A percentile compares a stretch with the other conserved stretches of the same genome.
Conservation (phyloP, 192 early-diverging fungal species). For the Neocallimastix lanati region DNA sequence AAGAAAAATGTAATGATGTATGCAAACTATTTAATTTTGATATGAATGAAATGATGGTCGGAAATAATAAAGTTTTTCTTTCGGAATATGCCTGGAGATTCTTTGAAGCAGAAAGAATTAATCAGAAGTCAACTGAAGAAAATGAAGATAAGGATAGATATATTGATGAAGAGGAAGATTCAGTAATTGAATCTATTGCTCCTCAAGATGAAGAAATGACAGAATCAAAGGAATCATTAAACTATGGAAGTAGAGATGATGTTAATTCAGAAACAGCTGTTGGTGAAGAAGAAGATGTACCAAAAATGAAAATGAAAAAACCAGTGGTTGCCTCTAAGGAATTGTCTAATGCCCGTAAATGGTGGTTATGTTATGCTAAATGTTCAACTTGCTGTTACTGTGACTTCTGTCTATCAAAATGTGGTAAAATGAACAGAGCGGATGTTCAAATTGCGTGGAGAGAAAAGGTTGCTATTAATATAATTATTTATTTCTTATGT, state of each 20-base stretch:
- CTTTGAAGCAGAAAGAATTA: background rate
- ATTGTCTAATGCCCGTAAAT: background rate
- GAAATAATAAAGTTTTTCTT: background rate
- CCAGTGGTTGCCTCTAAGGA: background rate
- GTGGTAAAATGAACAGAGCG: background rate
- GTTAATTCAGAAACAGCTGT: background rate
- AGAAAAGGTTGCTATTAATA: conserved; percentile 84
- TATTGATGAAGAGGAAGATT: background rate
- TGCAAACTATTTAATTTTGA: background rate
- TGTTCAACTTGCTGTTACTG: background rate
- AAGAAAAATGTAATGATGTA: background rate
- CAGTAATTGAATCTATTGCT: background rate
- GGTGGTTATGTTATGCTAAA: background rate
- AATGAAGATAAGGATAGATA: background rate
- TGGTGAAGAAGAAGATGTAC: background rate
- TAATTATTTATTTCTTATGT: conserved; percentile 64
- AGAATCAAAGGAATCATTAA: background rate
- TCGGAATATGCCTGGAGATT: background rate
- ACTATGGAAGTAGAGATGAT: background rate
- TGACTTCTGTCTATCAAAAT: background rate
- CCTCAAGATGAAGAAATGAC: background rate
- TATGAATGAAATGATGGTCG: background rate
- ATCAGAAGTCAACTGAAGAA: background rate
- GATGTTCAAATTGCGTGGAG: conserved; percentile 80
- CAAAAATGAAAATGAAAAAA: background rate